phyloP scores from a whole-genome alignment of 2,329 filamentous ascomycete genomes.

The Diaporthe citrichinensis region DNA sequence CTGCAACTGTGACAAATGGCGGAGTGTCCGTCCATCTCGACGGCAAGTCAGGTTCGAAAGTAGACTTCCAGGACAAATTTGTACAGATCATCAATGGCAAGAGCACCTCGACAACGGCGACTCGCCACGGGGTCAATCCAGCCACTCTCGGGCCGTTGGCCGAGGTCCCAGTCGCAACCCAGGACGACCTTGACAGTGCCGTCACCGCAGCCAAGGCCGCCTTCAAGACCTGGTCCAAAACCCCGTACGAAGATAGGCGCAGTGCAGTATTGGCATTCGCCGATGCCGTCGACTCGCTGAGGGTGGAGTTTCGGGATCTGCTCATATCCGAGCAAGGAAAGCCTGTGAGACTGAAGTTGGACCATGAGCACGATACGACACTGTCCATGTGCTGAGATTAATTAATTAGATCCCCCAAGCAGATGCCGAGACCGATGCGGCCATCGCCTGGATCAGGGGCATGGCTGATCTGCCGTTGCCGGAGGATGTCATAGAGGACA shows the following conservation, averaged over 20 bases:
- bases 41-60: background rate
- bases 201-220: background rate
- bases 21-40: background rate
- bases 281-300: background rate
- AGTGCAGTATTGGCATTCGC: slow-evolving; percentile 1
- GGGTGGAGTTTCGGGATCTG: background rate
- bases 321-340: background rate
- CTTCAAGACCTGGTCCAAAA: slow-evolving; percentile 20
- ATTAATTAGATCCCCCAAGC: background rate
- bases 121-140: slow-evolving; percentile 18
- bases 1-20: background rate
- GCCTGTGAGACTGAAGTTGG: background rate
- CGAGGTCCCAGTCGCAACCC: slow-evolving; percentile 11
- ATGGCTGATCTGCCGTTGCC: background rate
- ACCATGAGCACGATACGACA: background rate
- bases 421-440: background rate
- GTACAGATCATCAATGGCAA: slow-evolving; percentile 22
- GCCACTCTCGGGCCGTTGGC: background rate
- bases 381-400: background rate
- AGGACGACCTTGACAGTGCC: background rate
- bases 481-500: slow-evolving; percentile 3
- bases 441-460: background rate
- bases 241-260: background rate
- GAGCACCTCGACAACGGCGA: background rate
- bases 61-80: slow-evolving; percentile 48